Evolutionary conservation across 257 asterid species (phyloP).

Genomic region (Mentha longifolia): DNA sequence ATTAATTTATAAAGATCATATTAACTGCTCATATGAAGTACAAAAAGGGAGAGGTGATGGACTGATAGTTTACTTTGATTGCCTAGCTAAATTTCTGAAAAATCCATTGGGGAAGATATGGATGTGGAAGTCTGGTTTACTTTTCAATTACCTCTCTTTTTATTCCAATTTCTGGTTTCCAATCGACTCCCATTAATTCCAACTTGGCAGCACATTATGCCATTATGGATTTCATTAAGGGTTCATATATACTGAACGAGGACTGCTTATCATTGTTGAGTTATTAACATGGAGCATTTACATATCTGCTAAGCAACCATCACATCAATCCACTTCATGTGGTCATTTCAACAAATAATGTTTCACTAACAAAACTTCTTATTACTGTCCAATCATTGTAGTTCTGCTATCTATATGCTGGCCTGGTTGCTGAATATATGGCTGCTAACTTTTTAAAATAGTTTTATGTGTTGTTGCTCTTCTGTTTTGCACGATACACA

Average conservation of each 20-base stretch:
- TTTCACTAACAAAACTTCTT: background rate
- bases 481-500: background rate
- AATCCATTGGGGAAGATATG: constrained; percentile 12
- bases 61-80: constrained; percentile 3
- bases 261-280: constrained; percentile 9
- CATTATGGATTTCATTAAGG: constrained; percentile 17
- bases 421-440: background rate
- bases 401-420: background rate
- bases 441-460: constrained; percentile 2
- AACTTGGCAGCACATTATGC: constrained; percentile 5
- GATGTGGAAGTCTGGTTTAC: background rate
- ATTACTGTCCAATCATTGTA: background rate
- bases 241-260: constrained; percentile 3
- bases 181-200: constrained; percentile 8
- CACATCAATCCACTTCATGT: background rate
- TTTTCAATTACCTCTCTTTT: constrained; percentile 6
- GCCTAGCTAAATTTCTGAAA: too few species aligned
- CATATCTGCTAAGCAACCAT: background rate
- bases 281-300: too few species aligned
- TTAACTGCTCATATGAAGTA: background rate
- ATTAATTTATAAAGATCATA: constrained; percentile 6
- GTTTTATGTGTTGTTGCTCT: background rate
- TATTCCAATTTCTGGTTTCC: constrained; percentile 8
- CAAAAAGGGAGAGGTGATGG: background rate
- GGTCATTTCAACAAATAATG: background rate